These are phyloP conservation scores for Dichotomopilus funicola DNA, from an alignment of 2,329 filamentous ascomycete species.

Conservation along the genomic window DNA sequence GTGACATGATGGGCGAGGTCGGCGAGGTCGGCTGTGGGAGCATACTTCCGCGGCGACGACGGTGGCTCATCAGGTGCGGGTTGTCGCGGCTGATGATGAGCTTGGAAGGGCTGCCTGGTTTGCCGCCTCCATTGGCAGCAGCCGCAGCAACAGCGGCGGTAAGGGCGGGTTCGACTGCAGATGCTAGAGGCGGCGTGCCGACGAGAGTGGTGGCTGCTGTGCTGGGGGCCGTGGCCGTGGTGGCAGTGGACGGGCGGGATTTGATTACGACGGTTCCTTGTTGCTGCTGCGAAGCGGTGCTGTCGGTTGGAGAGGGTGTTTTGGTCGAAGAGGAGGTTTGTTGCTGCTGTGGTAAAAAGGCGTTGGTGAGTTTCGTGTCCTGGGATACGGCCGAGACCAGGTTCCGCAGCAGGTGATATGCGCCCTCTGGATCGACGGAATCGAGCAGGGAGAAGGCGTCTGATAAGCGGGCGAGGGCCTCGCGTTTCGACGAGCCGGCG, in stretches of 20 bases:
- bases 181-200: slow-evolving; percentile 25
- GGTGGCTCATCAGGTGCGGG: slow-evolving; percentile 75
- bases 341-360: slow-evolving; percentile 34
- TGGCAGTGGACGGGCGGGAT: slow-evolving; percentile 22
- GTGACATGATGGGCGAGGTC: slow-evolving; percentile 12
- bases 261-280: slow-evolving; percentile 51
- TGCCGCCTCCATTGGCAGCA: neutral
- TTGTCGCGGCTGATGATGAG: slow-evolving; percentile 75
- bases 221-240: slow-evolving; percentile 16
- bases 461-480: slow-evolving; percentile 74
- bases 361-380: slow-evolving; percentile 57
- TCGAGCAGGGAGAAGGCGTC: slow-evolving; percentile 83
- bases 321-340: slow-evolving; percentile 16
- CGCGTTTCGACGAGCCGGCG: slow-evolving; percentile 59
- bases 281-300: slow-evolving; percentile 36
- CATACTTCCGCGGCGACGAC: slow-evolving; percentile 51
- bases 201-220: slow-evolving; percentile 13
- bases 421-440: slow-evolving; percentile 80
- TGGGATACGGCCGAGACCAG: slow-evolving; percentile 67
- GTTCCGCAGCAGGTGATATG: slow-evolving; percentile 74
- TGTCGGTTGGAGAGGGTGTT: slow-evolving; percentile 39
- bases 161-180: too few relatives aligned
- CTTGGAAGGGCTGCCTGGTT: slow-evolving; percentile 46
- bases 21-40: slow-evolving; percentile 3
- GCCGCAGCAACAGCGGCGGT: too few relatives aligned